Evolutionary conservation across 805 yeast genomes (phyloP).

Genomic region (Nakazawaea ernobii): DNA sequence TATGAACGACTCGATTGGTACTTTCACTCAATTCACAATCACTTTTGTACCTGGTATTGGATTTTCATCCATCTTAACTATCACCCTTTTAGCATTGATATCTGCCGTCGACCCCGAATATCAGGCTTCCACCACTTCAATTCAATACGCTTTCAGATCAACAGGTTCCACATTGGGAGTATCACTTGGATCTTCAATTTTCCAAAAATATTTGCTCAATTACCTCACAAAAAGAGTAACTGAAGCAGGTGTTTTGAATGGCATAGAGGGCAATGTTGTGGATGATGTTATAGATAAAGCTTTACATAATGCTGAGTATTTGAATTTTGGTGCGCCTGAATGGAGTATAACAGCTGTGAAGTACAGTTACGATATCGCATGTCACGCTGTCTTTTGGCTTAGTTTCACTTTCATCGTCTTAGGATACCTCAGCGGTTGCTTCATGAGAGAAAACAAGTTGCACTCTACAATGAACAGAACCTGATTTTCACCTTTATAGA

Average conservation of each 20-base stretch:
- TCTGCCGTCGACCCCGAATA: constrained; percentile 65
- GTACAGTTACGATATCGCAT: constrained; percentile 46
- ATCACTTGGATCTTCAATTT: constrained; percentile 58
- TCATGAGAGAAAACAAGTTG: constrained; percentile 54
- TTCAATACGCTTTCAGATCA: constrained; percentile 61
- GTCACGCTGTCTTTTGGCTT: constrained; percentile 49
- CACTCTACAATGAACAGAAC: constrained; percentile 46
- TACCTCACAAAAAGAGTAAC: constrained; percentile 26
- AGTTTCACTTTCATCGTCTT: constrained; percentile 32
- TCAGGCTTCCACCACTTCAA: constrained; percentile 64
- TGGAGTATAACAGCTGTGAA: constrained; percentile 41
- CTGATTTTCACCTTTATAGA: background rate
- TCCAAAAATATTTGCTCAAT: constrained; percentile 37
- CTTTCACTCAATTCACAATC: constrained; percentile 38
- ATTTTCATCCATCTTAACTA: constrained; percentile 54
- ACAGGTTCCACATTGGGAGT: constrained; percentile 65
- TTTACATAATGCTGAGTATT: constrained; percentile 49
- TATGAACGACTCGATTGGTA: constrained; percentile 26
- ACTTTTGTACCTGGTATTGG: constrained; percentile 48
- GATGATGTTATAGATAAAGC: constrained; percentile 44
- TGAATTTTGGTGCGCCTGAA: constrained; percentile 44
- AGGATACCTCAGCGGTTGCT: constrained; percentile 34
- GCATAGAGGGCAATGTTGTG: constrained; percentile 32
- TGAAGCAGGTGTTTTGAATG: constrained; percentile 23
- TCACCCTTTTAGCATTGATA: constrained; percentile 60